Base-by-base conservation (phyloP, 257 asterid genomes). In the Capsicum chinense region DNA sequence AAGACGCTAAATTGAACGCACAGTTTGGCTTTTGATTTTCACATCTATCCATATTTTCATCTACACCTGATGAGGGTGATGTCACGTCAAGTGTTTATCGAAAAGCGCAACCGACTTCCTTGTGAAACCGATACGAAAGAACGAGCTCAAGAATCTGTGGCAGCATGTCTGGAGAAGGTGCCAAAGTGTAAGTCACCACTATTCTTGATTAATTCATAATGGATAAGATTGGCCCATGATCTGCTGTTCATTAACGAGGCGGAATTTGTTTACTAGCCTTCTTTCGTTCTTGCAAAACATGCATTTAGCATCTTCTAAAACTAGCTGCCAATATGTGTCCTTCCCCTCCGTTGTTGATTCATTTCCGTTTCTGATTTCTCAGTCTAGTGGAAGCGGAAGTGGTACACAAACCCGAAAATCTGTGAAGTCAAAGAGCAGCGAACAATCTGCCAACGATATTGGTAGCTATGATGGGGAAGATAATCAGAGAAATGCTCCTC, bases 101-200 rank as follows among this genome's bases (percentile, higher is more conserved):
- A 94, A 91, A 89, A 98, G 99, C 69, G 99, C 97, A 16, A 96
- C 89, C 84, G 98, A 93, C 91, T 95, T 94, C 90, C 83, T 95
- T 91, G 94, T 94, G 39, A 94, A 94, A 86, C 97, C 99, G 84
- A 90, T 95, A 73, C 89, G 99, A 42, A 94, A 95, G 90, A 95
- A 95, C 83, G 98, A 95, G 92, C 93, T 95, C 69, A 95, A 95
- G 89, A 95, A 89, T 87, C 95, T 95, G 52, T 95, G 99, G 98
- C 98, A 94, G 90, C 99, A 95, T 80, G 93, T 93, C 67, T 95
- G 98, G 99, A 93, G 98, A 86, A 89, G 94, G 89, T 94, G 97
- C 88, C 97, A 92, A 79, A 93, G 97, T 84, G 98, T 94, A 86
- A 92, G 99, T 92, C 70, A 26, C 81, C 58, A 37, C 71, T 35